phyloP scores from a whole-genome alignment of 139 green algal genomes.

The Micractinium sp. region DNA sequence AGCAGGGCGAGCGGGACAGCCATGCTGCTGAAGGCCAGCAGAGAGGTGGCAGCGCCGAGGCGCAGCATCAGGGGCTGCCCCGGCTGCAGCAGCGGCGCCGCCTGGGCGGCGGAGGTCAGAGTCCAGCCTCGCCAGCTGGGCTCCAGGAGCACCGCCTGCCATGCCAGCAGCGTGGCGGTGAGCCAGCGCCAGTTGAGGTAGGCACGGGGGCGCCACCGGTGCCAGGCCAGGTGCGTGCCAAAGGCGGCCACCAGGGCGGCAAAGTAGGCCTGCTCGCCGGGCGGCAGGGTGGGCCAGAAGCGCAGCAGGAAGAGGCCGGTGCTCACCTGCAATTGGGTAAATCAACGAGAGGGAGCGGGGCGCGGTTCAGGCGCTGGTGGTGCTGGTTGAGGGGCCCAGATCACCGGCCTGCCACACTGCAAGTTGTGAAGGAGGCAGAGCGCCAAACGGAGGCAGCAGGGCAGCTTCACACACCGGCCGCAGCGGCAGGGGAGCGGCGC shows the following conservation, averaged over 20 bases:
- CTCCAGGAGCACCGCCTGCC: background rate
- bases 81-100: background rate
- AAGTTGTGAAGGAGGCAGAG: no score
- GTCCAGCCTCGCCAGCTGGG: background rate
- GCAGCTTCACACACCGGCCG: no score
- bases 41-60: background rate
- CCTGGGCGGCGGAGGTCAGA: background rate
- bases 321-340: background rate
- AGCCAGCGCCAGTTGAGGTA: background rate
- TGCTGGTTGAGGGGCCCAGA: no score
- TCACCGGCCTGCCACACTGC: no score
- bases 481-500: no score
- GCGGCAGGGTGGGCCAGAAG: background rate
- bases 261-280: background rate
- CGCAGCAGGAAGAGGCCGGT: background rate
- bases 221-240: background rate
- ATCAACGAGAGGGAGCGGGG: background rate
- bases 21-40: conserved; percentile 3
- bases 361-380: no score
- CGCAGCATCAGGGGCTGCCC: background rate
- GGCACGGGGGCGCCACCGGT: background rate
- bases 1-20: background rate
- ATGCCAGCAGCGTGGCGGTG: background rate
- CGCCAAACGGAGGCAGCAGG: no score
- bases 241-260: background rate